Percentiles rank a stretch among this genome's conserved stretches.
phyloP scores from a whole-genome alignment of 2,329 filamentous ascomycete species.

The Tolypocladium pustulatum region DNA sequence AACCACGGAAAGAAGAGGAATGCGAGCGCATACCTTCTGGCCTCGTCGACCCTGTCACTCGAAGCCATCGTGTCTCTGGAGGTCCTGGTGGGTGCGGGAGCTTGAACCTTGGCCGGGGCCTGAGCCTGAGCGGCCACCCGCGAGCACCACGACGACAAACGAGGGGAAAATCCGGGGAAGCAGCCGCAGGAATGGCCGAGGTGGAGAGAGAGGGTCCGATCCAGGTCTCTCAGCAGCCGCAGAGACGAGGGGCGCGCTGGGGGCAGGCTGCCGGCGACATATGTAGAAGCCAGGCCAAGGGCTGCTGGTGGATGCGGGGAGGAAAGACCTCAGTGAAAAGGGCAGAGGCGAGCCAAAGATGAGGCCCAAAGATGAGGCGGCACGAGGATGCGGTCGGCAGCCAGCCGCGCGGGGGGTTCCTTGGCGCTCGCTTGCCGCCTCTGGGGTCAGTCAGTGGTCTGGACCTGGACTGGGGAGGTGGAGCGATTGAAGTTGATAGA shows the following conservation, averaged over 20 bases:
- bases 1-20: background rate
- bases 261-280: background rate
- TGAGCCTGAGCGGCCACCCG: background rate
- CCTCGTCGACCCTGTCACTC: constrained; percentile 2
- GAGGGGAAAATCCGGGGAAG: background rate
- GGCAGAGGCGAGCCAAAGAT: background rate
- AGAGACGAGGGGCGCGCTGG: background rate
- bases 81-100: constrained; percentile 2
- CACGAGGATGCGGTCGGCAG: background rate
- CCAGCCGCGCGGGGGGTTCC: background rate
- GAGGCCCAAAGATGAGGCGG: background rate
- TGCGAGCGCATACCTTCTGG: background rate
- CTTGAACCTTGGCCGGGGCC: background rate
- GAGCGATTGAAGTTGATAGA: too few species aligned
- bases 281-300: background rate
- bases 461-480: background rate
- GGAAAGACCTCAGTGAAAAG: background rate
- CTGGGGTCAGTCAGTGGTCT: background rate
- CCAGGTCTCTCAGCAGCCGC: background rate
- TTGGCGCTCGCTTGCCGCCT: background rate
- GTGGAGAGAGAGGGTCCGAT: background rate
- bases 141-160: background rate
- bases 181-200: background rate
- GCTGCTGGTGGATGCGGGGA: background rate
- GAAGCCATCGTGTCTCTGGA: constrained; percentile 4